Conservation (phyloP, 2,329 filamentous ascomycete species). For the Emydomyces testavorans region DNA sequence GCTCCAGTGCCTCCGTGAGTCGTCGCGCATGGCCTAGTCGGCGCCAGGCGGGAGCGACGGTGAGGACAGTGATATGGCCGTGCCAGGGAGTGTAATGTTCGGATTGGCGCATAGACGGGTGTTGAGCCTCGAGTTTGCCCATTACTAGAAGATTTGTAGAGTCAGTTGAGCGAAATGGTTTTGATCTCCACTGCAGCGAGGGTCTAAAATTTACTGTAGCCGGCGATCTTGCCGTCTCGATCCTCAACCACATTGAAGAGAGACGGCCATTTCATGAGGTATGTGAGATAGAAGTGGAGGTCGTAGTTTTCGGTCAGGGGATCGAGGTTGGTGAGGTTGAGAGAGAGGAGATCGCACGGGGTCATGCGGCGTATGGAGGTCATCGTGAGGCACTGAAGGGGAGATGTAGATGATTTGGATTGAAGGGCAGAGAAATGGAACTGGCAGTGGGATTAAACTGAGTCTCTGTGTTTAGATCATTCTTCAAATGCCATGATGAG, state of each 20-base stretch:
- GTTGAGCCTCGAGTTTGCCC: slow-evolving; percentile 88
- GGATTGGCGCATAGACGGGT: slow-evolving; percentile 60
- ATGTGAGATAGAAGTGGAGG: slow-evolving; percentile 87
- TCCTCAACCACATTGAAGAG: slow-evolving; percentile 89
- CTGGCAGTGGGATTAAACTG: background rate
- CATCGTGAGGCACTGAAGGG: slow-evolving; percentile 43
- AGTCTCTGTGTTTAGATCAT: background rate
- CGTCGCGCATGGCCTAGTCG: slow-evolving; percentile 77
- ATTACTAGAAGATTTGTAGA: slow-evolving; percentile 52
- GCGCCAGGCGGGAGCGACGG: slow-evolving; percentile 75
- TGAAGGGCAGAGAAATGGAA: background rate
- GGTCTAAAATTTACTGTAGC: slow-evolving; percentile 63
- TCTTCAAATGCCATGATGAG: background rate
- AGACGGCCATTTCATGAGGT: slow-evolving; percentile 89
- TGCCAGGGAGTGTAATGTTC: slow-evolving; percentile 98
- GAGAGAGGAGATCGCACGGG: slow-evolving; percentile 70
- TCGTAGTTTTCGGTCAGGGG: slow-evolving; percentile 97
- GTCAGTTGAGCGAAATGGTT: background rate
- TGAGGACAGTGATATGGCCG: slow-evolving; percentile 92
- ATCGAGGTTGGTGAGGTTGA: slow-evolving; percentile 92
- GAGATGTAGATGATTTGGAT: background rate
- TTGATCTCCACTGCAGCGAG: background rate
- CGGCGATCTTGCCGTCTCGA: slow-evolving; percentile 74
- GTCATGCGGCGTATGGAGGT: slow-evolving; percentile 76
- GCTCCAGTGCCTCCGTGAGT: slow-evolving; percentile 69